Base-by-base conservation (phyloP, 2,329 filamentous ascomycete genomes). In the Tympanopsis confertula region DNA sequence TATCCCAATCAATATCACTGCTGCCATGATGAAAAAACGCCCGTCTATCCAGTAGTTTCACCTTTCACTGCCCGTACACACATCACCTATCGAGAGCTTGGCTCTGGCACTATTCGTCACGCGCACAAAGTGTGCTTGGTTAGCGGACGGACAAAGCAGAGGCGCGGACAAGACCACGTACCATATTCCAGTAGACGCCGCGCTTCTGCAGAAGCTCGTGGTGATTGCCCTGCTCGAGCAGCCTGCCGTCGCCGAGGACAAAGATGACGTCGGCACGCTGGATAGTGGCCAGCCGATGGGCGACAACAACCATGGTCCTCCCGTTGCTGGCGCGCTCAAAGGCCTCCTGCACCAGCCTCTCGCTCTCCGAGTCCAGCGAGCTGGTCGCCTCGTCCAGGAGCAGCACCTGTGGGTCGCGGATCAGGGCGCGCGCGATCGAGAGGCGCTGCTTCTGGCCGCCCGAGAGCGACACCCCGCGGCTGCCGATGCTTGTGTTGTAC, bases 371-470 rank as follows among this genome's bases (percentile, higher is more conserved):
- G 48, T 66, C 73, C 13, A 78, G 53, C 3, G 66, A 66, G 7
- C 62, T 64, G 37, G 69, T 68, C 10, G 28, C 69, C 59, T 52
- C 69, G 63, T 51, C 69, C 59, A 26, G 63, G 62, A 50, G 68
- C 59, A 82, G 61, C 35, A 82, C 61, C 43, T 74, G 74, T 1
- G 78, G 76, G 44, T 79, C 65, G 19, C 76, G 70, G 20, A 82
- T 66, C 5, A 82, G 60, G 0, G 77, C 65, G 2, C 71, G 67
- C 0, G 82, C 81, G 40, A 85, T 83, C 10, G 75, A 71, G 5
- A 86, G 56, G 14, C 81, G 71, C 57, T 86, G 81, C 43, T 79
- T 78, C 58, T 85, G 81, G 0, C 81, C 81, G n/a, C 81, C 81
- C 0, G 75, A 81, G 4, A 84, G 60, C 0, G 70, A 72, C 0